Base-by-base conservation (phyloP, 495 filamentous ascomycete genomes). In the Aspergillus steynii region DNA sequence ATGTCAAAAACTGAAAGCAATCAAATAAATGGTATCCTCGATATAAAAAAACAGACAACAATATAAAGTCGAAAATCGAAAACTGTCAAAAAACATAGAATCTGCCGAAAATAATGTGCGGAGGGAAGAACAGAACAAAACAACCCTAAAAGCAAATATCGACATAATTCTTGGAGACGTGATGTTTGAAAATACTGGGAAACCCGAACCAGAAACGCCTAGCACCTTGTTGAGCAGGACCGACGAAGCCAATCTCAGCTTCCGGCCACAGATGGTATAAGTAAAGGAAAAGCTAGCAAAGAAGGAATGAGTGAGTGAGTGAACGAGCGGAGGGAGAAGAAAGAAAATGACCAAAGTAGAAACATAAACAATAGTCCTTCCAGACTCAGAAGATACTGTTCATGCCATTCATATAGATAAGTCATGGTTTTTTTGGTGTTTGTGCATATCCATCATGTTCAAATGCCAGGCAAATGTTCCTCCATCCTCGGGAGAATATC, bases 331-430 rank as follows among this genome's bases (percentile, higher is more conserved):
- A 32, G 7, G 7, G 3, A 37, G 10, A 8, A 42, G 37, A 42
- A 42, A 42, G 10, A 42, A 42, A 15, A 15, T 15, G 37, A 34
- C 31, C 31, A 5, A 34, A 42, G 37, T 42, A 15, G 37, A 42
- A 12, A 10, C 37, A 42, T 14, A 42, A 42, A 42, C 37, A 8
- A 42, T 10, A 14, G 14, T 42, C 37, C 37, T 10, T 42, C 37
- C 4, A 3, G 37, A 42, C 10, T 42, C 9, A 10, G 9, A 42
- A 10, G 37, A 15, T 2, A 42, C 48, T 66, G 55, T 61, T 67
- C 67, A 62, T 69, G 59, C 53, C 58, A 61, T 60, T 66, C 67
- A 61, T 68, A 61, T 67, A 65, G 46, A 63, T 65, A 58, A 47
- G 20, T 55, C 53, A 47, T 42, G 37, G 37, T 10, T 42, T 42